Evolutionary conservation across 1,284 basidiomycete species (phyloP), one percentile per base, ranked within the genome.

Genomic region (Hemileia vastatrix): DNA sequence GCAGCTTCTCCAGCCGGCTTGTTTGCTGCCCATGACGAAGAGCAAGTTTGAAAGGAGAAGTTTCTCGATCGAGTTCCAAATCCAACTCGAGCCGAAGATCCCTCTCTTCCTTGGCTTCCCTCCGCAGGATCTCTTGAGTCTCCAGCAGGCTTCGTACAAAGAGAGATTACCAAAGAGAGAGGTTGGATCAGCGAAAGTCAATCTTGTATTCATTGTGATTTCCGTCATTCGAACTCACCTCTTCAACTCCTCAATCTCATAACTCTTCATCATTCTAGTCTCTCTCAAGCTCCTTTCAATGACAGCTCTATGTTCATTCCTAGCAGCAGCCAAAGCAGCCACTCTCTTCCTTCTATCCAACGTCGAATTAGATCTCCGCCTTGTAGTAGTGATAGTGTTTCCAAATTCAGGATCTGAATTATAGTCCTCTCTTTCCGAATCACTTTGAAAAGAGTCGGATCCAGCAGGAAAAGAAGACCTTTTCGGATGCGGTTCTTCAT

Each of bases 211-310:
- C 45, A 47, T 19, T 23, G 18, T 18, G 21, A 47, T 47, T 47
- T 23, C 45, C 45, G 31, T 32, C n/a, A 11, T 32, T 15, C 9
- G 13, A 11, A 32, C 48, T 50, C 48, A 50, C 48, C 48, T 50
- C 23, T 24, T 32, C 23, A 50, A 24, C 23, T 50, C 48, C 31
- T 32, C 48, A 50, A 50, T 15, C 9, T 32, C 48, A n/a, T 50
- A 50, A 32, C 48, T 50, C n/a, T 32, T 50, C 48, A 50, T 50
- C 48, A 50, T 50, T n/a, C 31, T 50, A 32, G 48, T 50, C n/a
- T 50, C 48, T n/a, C 48, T 24, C 48, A 50, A 24, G n/a, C 48
- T 50, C 48, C 31, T 50, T 32, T 50, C 31, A 9, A 50, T 50
- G 48, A 50, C 48, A 11, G 23, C 48, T 18, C 31, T 32, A 24